phyloP scores from a whole-genome alignment of 2,329 filamentous ascomycete genomes.

The Diaporthe citriasiana region DNA sequence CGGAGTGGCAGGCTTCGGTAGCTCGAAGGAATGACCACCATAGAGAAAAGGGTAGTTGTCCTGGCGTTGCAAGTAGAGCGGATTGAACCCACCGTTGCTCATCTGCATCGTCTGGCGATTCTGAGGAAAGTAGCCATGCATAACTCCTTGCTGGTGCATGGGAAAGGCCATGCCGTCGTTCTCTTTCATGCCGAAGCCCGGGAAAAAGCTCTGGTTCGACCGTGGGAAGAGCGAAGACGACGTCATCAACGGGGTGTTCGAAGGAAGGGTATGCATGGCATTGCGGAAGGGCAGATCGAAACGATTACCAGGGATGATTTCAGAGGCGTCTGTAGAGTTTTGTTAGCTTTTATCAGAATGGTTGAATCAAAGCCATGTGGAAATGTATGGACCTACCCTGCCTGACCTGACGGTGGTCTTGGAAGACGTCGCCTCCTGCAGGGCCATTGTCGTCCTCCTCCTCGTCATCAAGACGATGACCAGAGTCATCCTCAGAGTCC shows the following conservation, averaged over 20 bases:
- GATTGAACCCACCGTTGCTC: conserved; percentile 49
- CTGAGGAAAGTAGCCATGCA: conserved; percentile 32
- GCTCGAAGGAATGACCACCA: conserved; percentile 26
- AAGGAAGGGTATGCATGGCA: conserved; percentile 39
- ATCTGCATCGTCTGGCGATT: conserved; percentile 38
- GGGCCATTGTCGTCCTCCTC: conserved; percentile 2
- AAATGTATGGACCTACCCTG: conserved; percentile 23
- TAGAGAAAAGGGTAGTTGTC: conserved; percentile 45
- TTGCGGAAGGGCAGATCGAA: conserved; percentile 13
- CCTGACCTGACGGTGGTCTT: conserved; percentile 4
- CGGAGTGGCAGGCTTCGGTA: conserved; percentile 22
- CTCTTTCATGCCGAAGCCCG: conserved; percentile 44
- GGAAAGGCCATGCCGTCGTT: conserved; percentile 45
- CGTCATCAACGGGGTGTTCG: conserved; percentile 39
- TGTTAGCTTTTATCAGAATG: neutral
- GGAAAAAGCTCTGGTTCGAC: neutral
- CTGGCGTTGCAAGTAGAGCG: conserved; percentile 51
- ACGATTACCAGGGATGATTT: neutral
- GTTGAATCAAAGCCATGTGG: neutral
- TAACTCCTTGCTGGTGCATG: conserved; percentile 23
- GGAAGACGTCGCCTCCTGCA: conserved; percentile 28
- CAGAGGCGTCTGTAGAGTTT: neutral
- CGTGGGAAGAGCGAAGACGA: conserved; percentile 34
- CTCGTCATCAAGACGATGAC: conserved; percentile 13
- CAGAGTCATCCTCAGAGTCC: conserved; percentile 36